A percentile compares a stretch with the other conserved stretches of the same genome.
Conservation (phyloP, 2,329 filamentous ascomycete species). For the Pseudocercospora musae region DNA sequence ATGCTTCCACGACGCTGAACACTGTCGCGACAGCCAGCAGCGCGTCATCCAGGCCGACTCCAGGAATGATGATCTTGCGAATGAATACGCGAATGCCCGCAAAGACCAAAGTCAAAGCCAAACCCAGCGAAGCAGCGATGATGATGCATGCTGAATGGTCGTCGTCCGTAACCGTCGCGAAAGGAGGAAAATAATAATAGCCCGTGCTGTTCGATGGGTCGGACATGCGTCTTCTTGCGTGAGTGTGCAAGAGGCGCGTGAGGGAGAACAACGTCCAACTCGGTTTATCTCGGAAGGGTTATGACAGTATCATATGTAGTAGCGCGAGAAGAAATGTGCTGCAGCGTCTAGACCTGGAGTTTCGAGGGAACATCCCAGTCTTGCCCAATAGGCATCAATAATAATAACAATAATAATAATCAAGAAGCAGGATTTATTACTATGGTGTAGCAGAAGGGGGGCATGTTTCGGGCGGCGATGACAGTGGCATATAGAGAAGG, state of each 20-base stretch:
- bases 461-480: not conserved
- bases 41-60: conserved; percentile 12
- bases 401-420: no score
- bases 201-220: not conserved
- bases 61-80: conserved; percentile 7
- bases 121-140: conserved; percentile 14
- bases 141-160: conserved; percentile 20
- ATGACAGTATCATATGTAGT: no score
- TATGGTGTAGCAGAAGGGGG: not conserved
- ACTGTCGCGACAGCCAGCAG: conserved; percentile 4
- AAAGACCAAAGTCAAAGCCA: conserved; percentile 9
- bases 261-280: not conserved
- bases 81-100: conserved; percentile 13
- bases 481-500: not conserved
- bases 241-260: no score
- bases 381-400: not conserved
- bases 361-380: not conserved
- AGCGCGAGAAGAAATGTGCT: not conserved
- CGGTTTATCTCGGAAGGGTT: not conserved
- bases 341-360: not conserved
- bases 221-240: conserved; percentile 4
- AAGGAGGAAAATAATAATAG: conserved; percentile 10
- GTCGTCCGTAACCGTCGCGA: conserved; percentile 7
- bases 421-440: no score
- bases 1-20: conserved; percentile 5